Base-by-base conservation (phyloP, 73 alveolate species). In the Stentor roeselii region DNA sequence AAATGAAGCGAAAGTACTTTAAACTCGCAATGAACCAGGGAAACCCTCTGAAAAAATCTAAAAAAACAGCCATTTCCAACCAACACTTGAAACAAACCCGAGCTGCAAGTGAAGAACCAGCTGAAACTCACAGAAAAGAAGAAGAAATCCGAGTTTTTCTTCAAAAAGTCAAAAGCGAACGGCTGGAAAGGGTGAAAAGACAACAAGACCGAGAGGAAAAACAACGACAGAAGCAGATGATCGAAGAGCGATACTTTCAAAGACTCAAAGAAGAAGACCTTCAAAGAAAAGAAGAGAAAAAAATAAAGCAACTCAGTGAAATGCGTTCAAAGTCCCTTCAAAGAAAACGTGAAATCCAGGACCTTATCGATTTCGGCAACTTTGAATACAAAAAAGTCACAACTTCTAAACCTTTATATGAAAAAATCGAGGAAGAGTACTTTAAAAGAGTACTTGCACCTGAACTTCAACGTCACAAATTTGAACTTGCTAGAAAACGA, bases 401-500 rank as follows among this genome's bases (percentile, higher is more conserved):
- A 67, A 30, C 41, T 27, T 32, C n/a, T 21, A 67, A 67, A 67
- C 37, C n/a, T 2, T 30, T 67, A 2, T 40, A 67, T 34, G 41
- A 67, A 67, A 67, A 67, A 34, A 0, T 67, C 0, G 80, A 67
- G 34, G 80, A 67, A 2, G n/a, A 21, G 1, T 67, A 67, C 34
- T 21, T 67, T 21, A 67, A 21, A 27, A 21, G 34, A 67, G 2
- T 67, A 1, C 41, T 67, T 2, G 34, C 34, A 40, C 80, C 80
- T 67, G 80, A 67, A 40, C 41, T 67, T 67, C 27, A 30, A 67
- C n/a, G 37, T 15, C n/a, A 67, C 2, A 67, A 67, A 67, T 21
- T 40, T 30, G 80, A 67, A 2, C 80, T 67, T n/a, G 80, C 80
- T 67, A 21, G 34, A 67, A 67, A 67, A 67, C 21, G 80, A 67